phyloP scores from a whole-genome alignment of 2,329 filamentous ascomycete genomes.

The Botrytis tulipae region DNA sequence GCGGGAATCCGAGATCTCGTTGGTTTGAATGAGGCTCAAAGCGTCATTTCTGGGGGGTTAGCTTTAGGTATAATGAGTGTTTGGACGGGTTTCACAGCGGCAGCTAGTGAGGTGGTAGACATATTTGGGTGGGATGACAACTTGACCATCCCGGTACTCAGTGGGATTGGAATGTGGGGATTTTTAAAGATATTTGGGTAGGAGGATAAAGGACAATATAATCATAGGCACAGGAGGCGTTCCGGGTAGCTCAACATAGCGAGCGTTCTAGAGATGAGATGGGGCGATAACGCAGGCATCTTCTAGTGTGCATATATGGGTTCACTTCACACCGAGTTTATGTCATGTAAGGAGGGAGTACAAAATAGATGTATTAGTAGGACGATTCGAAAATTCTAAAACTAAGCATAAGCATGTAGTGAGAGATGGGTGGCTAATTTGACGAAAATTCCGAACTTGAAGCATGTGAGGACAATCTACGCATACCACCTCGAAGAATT shows the following conservation, averaged over 20 bases:
- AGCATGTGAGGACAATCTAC: slow-evolving; percentile 16
- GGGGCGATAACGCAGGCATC: slow-evolving; percentile 15
- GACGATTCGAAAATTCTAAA: slow-evolving; percentile 8
- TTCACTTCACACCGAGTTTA: slow-evolving; percentile 20
- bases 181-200: slow-evolving; percentile 83
- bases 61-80: slow-evolving; percentile 80
- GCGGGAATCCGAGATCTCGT: slow-evolving; percentile 54
- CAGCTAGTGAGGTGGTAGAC: slow-evolving; percentile 86
- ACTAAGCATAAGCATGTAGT: slow-evolving; percentile 20
- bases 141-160: slow-evolving; percentile 90
- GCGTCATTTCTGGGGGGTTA: slow-evolving; percentile 64
- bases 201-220: slow-evolving; percentile 23
- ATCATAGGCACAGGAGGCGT: slow-evolving; percentile 15
- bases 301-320: slow-evolving; percentile 11
- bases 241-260: slow-evolving; percentile 15
- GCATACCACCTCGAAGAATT: slow-evolving; percentile 10
- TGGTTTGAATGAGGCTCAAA: slow-evolving; percentile 57
- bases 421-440: slow-evolving; percentile 17
- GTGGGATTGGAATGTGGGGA: slow-evolving; percentile 83
- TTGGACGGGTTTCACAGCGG: slow-evolving; percentile 84
- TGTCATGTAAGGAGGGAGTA: slow-evolving; percentile 12
- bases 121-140: slow-evolving; percentile 97
- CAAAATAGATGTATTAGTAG: slow-evolving; percentile 16
- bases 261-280: slow-evolving; percentile 14
- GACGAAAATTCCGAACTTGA: slow-evolving; percentile 17